phyloP scores from a whole-genome alignment of 2,329 filamentous ascomycete species.

The Penicillium sp. region DNA sequence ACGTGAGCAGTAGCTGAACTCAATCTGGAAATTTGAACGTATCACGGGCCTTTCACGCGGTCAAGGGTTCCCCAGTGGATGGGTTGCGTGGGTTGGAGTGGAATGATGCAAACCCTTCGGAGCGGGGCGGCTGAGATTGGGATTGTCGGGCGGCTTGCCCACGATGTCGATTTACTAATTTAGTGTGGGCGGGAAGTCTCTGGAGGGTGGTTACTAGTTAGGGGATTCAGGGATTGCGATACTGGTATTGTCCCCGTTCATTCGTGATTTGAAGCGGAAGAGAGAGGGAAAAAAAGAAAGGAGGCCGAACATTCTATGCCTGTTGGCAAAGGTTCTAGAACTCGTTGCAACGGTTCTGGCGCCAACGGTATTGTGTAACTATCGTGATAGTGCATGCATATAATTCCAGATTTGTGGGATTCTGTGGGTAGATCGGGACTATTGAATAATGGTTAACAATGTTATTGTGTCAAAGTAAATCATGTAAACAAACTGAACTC shows the following conservation, averaged over 20 bases:
- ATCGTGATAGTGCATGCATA: not conserved
- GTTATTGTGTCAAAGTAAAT: not conserved
- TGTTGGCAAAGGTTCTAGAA: not conserved
- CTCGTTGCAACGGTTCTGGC: not conserved
- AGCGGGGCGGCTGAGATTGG: slow-evolving; percentile 8
- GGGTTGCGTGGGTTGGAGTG: not conserved
- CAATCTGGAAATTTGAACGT: not conserved
- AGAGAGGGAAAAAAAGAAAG: not conserved
- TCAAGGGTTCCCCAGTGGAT: not conserved
- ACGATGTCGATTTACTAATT: slow-evolving; percentile 6
- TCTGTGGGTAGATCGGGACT: not conserved
- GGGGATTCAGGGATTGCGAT: not conserved
- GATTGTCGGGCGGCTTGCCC: slow-evolving; percentile 9
- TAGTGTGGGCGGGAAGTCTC: slow-evolving; percentile 9
- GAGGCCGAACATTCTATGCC: slow-evolving; percentile 6
- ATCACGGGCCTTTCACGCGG: not conserved
- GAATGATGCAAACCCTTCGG: not conserved
- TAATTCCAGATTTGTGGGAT: not conserved
- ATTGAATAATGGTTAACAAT: not conserved
- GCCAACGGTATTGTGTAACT: not conserved
- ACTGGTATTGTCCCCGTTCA: not conserved
- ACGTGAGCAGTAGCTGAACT: not conserved
- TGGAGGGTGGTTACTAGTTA: not conserved
- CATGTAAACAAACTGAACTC: not conserved
- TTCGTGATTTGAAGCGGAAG: not conserved